These are phyloP conservation scores for Polyplosphaeria fusca DNA, from an alignment of 495 filamentous ascomycete genomes.

Conservation along the genomic window DNA sequence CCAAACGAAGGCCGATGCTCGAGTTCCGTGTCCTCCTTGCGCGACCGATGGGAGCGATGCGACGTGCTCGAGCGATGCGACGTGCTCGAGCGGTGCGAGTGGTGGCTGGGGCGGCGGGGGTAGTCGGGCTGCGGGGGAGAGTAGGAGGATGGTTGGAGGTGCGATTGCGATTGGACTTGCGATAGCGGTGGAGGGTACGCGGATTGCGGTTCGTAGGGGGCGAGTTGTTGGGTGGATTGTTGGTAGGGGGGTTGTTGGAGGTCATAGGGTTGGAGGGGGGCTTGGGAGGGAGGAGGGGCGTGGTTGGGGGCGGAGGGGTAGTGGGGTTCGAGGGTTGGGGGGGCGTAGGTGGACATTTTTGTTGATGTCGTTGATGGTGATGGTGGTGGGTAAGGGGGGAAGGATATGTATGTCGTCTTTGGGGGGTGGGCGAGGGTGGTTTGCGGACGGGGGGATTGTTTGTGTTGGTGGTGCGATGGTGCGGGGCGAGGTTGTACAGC, in stretches of 20 bases:
- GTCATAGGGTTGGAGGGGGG: neutral
- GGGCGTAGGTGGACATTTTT: neutral
- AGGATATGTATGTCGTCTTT: neutral
- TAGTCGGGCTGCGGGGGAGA: neutral
- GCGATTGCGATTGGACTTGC: neutral
- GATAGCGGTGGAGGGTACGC: neutral
- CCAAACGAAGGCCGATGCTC: conserved; percentile 25
- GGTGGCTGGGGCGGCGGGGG: too few species aligned
- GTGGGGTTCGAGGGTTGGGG: neutral
- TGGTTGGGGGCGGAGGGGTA: neutral
- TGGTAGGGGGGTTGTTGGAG: neutral
- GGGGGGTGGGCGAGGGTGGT: too few species aligned
- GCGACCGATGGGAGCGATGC: neutral
- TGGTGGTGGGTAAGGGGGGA: neutral
- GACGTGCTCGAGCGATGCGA: neutral
- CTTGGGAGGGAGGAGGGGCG: neutral
- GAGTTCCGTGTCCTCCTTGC: neutral
- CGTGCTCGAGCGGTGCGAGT: neutral
- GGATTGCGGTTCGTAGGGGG: neutral
- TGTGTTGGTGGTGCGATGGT: too few species aligned
- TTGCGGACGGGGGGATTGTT: too few species aligned
- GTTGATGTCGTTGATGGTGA: neutral
- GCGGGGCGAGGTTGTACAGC: too few species aligned
- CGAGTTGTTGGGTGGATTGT: neutral
- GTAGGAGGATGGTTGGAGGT: conserved; percentile 7